Base-by-base conservation (phyloP, 2,329 filamentous ascomycete genomes). In the Alternaria arborescens region DNA sequence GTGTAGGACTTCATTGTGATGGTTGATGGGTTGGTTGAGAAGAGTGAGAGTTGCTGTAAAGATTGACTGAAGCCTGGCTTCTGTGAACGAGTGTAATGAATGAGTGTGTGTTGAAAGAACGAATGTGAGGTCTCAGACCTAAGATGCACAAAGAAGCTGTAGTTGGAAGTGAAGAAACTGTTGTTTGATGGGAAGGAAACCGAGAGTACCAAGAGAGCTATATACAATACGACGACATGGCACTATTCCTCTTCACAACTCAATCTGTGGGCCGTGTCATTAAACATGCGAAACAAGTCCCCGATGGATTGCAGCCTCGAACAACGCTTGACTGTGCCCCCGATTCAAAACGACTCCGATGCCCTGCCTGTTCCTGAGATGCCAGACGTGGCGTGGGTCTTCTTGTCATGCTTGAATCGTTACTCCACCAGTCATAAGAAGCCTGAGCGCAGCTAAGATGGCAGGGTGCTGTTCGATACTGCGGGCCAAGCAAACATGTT, bases 1-100 rank as follows among this genome's bases (percentile, higher is more conserved):
- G 78, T 72, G 69, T 78, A 73, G 52, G 78, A 76, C 76, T 82
- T 82, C 81, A 82, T 82, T 65, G 68, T 80, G 73, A 55, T 52
- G 44, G 64, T 66, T 60, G 55, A 48, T 58, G 59, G 52, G 61
- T 63, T 62, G 54, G 46, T 57, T 60, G 56, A 59, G 41, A 64
- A 52, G 42, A 41, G 52, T 11, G n/a, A 52, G 24, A 52, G 55
- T 54, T 61, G 58, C 51, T 65, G 60, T 61, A 70, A 68, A 62
- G 70, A 68, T 64, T 61, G 67, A 60, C 48, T 57, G 71, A 76
- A 75, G 71, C 55, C 71, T 77, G 72, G 74, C 72, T 74, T 76
- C 69, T 64, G 61, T 55, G 50, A 66, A 75, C 68, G 68, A 67
- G 58, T 61, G 66, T 69, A 46, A 71, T 68, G 70, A 77, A 73